These are phyloP conservation scores for Agrocybe pediades DNA, from an alignment of 768 basidiomycete species.

Conservation along the genomic window DNA sequence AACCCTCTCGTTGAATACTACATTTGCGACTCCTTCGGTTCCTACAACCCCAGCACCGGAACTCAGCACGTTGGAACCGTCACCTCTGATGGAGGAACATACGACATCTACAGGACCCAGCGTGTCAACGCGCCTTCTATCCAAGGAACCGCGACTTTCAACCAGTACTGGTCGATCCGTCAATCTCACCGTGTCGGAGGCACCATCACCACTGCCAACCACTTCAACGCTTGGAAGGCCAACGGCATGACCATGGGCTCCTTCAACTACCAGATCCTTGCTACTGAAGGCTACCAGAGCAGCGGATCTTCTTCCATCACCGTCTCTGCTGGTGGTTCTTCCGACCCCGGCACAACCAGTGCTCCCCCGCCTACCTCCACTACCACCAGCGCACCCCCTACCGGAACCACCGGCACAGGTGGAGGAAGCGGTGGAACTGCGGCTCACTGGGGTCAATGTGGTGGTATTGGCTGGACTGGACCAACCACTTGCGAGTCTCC, in stretches of 20 bases:
- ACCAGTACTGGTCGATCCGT: constrained; percentile 47
- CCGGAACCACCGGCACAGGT: not conserved
- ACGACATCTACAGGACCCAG: constrained; percentile 37
- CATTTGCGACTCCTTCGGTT: constrained; percentile 40
- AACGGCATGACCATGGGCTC: constrained; percentile 36
- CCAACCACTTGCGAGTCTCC: not conserved
- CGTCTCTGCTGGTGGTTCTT: not conserved
- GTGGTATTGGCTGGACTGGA: not conserved
- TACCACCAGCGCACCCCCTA: not conserved
- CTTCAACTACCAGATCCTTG: constrained; percentile 45
- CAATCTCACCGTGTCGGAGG: constrained; percentile 32
- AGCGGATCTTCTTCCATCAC: constrained; percentile 25
- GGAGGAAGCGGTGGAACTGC: not conserved
- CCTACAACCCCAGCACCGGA: constrained; percentile 35
- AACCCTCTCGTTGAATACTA: constrained; percentile 47
- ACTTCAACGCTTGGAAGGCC: constrained; percentile 42
- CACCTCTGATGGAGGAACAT: constrained; percentile 38
- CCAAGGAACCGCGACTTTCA: constrained; percentile 40
- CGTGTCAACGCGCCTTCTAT: constrained; percentile 42
- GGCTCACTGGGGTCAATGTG: not conserved
- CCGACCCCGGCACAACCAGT: not conserved
- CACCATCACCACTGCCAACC: constrained; percentile 34
- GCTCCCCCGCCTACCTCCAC: not conserved
- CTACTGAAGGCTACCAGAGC: constrained; percentile 43
- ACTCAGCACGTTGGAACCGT: constrained; percentile 35